Percentiles rank a stretch among this genome's conserved stretches.
These are phyloP conservation scores for Aphanomyces cochlioides DNA, from an alignment of 352 stramenopile species.

Conservation along the genomic window DNA sequence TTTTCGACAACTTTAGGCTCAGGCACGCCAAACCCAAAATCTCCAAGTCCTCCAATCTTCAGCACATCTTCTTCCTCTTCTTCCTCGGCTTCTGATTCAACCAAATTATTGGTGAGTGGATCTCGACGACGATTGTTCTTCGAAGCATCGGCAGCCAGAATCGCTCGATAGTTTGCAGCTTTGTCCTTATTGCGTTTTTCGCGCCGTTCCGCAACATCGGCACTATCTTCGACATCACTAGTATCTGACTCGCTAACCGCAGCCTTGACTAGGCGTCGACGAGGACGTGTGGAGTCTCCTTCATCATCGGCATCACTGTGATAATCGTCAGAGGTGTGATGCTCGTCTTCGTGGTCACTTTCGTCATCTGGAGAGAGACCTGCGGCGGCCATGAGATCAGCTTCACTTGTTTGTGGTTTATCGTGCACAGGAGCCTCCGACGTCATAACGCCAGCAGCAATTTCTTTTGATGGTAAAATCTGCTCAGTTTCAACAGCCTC, in stretches of 20 bases:
- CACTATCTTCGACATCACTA: conserved; percentile 16
- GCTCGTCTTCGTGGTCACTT: conserved; percentile 33
- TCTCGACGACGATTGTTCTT: conserved; percentile 34
- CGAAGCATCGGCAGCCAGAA: conserved; percentile 57
- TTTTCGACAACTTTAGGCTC: conserved; percentile 64
- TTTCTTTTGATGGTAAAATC: conserved; percentile 33
- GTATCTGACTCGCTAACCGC: background rate
- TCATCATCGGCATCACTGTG: too few relatives aligned
- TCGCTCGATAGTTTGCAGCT: conserved; percentile 57
- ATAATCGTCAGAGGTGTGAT: background rate
- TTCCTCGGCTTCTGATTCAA: conserved; percentile 83
- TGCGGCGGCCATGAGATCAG: conserved; percentile 5
- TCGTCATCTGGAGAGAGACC: conserved; percentile 30
- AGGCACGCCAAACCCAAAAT: conserved; percentile 82
- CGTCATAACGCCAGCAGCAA: too few relatives aligned
- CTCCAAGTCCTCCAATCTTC: conserved; percentile 72
- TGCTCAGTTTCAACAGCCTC: conserved; percentile 45
- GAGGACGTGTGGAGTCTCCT: too few relatives aligned
- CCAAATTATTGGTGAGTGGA: conserved; percentile 35
- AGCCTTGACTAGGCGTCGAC: too few relatives aligned
- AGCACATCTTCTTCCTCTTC: conserved; percentile 74
- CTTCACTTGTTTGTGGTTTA: background rate
- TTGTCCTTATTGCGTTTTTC: conserved; percentile 49
- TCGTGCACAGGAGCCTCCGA: background rate
- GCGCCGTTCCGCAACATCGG: background rate